Base-by-base conservation (phyloP, 2,329 filamentous ascomycete genomes). In the Apiospora saccharicola region DNA sequence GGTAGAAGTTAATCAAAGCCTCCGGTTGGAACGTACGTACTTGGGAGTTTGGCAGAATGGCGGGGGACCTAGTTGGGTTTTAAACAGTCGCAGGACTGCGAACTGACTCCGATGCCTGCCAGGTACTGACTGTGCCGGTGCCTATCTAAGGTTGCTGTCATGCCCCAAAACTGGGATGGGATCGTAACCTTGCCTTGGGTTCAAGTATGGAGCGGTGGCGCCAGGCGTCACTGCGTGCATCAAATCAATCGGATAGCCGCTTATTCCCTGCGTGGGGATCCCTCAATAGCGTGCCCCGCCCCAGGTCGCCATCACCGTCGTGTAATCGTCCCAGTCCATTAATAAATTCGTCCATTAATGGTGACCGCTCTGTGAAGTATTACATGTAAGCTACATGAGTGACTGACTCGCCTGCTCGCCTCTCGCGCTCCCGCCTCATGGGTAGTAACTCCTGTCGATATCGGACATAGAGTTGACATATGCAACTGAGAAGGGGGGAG, bases 151-250 rank as follows among this genome's bases (percentile, higher is more conserved):
- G 53, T 61, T 61, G 37, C 53, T 64, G 57, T 64, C 57, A 64
- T 64, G 57, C 57, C 30, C 57, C 19, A 64, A 64, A 64, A 64
- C 57, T 41, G 57, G 57, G 57, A 64, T 64, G 57, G 57, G 57
- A 41, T 64, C 53, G 26, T n/a, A 61, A 61, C 53, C 51, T 57
- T 57, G 51, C 26, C 51, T 57, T 57, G 51, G 26, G 51, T 57
- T 30, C 51, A 53, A 22, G 57, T 37, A 64, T 37, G 53, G 57
- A 64, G 57, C 57, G 30, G 57, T 64, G 57, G 57, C 57, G 57
- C 57, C 57, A 64, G 57, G 57, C 57, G 57, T 64, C 34, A 41
- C 57, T 64, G 57, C 57, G 57, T 64, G 57, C 57, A 41, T 64
- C 57, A 64, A 64, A 41, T 64, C 57, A 64, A 64, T 41, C 57